Base-by-base conservation (phyloP, 345 rosid genomes). In the Cardamine occulta region DNA sequence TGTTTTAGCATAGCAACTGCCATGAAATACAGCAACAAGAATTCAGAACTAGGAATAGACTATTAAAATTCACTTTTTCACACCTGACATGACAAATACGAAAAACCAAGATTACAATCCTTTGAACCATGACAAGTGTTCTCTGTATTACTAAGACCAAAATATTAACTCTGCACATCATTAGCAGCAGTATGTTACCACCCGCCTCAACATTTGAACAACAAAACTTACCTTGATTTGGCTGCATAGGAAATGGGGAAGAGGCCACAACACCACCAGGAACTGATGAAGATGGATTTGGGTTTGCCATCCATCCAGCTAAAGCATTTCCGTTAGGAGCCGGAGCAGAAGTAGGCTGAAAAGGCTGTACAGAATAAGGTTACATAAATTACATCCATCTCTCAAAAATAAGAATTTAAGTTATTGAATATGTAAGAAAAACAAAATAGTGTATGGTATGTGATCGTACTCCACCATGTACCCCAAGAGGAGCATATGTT, bases 301-400 rank as follows among this genome's bases (percentile, higher is more conserved):
- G 85, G 86, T 76, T 84, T 29, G 90, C 80, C 86, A 88, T 88
- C 93, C 90, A 88, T 45, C 90, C 93, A 63, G 90, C 90, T 64
- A 74, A 75, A 76, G 85, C 60, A 59, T 83, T 84, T 26, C 90
- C 88, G 54, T 86, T 80, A 63, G 90, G 81, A 59, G 85, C 71
- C 18, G 89, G 84, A 56, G 86, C 74, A 74, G 83, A 84, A 32
- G 81, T 81, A 21, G 90, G 90, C 76, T 85, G 93, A 75, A 88
- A 88, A 66, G 90, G 90, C 93, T 88, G 88, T 82, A 82, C 23
- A 32, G 14, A 31, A 64, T 70, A 32, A 44, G 53, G 32, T 51
- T 66, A 45, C 45, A 78, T 44, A 72, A 61, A 49, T 61, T 49
- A 61, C 49, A 17, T 35, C 24, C 66, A 56, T 7, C 39, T 60